Percentiles rank a stretch among this genome's conserved stretches.
Evolutionary conservation across 1,139 yeast genomes (phyloP).

Genomic region (Candida sp.): DNA sequence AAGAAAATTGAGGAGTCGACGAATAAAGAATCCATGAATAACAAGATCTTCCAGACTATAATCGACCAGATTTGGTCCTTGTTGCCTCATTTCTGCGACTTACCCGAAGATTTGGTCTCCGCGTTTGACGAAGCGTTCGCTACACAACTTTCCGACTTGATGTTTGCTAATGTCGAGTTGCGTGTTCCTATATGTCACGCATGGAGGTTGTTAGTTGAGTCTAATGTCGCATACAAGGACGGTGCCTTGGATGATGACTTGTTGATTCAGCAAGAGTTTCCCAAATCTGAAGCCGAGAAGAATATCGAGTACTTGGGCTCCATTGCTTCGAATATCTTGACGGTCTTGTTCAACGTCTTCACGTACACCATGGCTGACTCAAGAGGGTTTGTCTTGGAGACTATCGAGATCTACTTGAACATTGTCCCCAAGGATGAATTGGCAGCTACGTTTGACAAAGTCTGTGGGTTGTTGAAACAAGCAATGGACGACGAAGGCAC

Average conservation of each 20-base stretch:
- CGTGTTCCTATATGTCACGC: slow-evolving; percentile 86
- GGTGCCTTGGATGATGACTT: slow-evolving; percentile 64
- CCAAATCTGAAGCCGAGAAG: slow-evolving; percentile 55
- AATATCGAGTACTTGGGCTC: slow-evolving; percentile 66
- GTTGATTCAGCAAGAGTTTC: slow-evolving; percentile 63
- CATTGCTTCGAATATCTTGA: slow-evolving; percentile 75
- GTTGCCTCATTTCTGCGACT: slow-evolving; percentile 86
- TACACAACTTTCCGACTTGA: slow-evolving; percentile 67
- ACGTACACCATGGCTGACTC: slow-evolving; percentile 85
- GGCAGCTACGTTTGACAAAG: slow-evolving; percentile 80
- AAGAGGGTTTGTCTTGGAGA: slow-evolving; percentile 83
- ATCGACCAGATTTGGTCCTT: slow-evolving; percentile 93
- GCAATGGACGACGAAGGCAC: slow-evolving; percentile 69
- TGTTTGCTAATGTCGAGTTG: slow-evolving; percentile 76
- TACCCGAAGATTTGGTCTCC: slow-evolving; percentile 72
- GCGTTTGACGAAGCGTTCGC: slow-evolving; percentile 83
- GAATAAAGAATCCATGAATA: slow-evolving; percentile 61
- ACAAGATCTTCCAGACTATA: slow-evolving; percentile 80
- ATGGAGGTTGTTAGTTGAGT: slow-evolving; percentile 76
- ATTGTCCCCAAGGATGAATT: slow-evolving; percentile 73
- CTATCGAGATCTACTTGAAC: slow-evolving; percentile 80
- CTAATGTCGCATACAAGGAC: slow-evolving; percentile 65
- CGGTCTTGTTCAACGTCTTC: slow-evolving; percentile 90
- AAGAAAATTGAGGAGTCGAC: slow-evolving; percentile 47
- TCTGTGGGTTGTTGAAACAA: slow-evolving; percentile 75